These are phyloP conservation scores for Aspergillus sp. DNA, from an alignment of 2,329 filamentous ascomycete genomes.

Conservation along the genomic window DNA sequence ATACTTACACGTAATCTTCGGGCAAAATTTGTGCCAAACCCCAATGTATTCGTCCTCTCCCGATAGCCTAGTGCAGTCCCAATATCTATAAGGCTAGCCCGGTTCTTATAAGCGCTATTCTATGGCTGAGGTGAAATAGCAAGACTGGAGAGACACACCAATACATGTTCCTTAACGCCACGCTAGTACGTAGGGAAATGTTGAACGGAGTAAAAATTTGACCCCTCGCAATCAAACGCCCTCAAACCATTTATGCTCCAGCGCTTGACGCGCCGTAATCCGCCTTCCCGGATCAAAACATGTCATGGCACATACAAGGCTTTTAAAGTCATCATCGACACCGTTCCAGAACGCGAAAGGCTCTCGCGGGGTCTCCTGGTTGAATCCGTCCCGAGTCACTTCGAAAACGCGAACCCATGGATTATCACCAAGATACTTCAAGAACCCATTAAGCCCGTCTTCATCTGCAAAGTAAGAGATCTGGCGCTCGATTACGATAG, in stretches of 20 bases:
- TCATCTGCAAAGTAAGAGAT: constrained; percentile 50
- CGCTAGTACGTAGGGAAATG: no score
- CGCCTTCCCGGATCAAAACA: constrained; percentile 28
- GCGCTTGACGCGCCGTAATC: constrained; percentile 34
- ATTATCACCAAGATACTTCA: constrained; percentile 45
- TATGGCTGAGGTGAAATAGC: no score
- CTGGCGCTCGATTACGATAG: constrained; percentile 46
- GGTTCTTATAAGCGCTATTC: no score
- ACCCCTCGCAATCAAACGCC: not conserved
- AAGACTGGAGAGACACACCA: no score
- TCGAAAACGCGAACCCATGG: constrained; percentile 41
- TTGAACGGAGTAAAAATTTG: no score
- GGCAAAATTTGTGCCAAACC: no score
- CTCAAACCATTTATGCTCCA: constrained; percentile 32
- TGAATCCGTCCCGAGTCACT: constrained; percentile 22
- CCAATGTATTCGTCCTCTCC: no score
- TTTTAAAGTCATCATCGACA: constrained; percentile 37
- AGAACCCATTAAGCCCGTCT: constrained; percentile 41
- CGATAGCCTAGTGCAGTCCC: no score
- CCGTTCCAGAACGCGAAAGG: constrained; percentile 30
- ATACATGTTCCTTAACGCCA: no score
- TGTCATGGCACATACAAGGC: constrained; percentile 30
- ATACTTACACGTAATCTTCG: no score
- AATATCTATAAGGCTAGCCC: no score
- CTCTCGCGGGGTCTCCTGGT: not conserved